Evolutionary conservation across 2,329 filamentous ascomycete genomes (phyloP).

Genomic region (Colletotrichum musae): DNA sequence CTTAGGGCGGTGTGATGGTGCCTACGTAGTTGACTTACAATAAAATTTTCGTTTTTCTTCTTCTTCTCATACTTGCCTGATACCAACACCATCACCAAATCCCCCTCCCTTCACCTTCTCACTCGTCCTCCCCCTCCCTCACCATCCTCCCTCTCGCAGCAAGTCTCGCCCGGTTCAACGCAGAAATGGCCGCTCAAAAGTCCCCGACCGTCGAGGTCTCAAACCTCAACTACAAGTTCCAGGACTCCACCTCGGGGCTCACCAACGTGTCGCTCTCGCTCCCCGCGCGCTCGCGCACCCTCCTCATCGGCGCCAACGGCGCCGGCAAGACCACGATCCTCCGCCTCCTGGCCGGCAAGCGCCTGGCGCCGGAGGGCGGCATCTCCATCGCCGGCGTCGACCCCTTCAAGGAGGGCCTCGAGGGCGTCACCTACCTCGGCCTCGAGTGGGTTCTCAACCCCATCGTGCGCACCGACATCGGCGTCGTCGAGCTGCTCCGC

Average conservation of each 20-base stretch:
- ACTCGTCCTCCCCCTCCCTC: background rate
- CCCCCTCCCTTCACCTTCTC: background rate
- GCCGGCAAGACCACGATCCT: slow-evolving; percentile 98
- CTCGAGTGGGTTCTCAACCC: slow-evolving; percentile 98
- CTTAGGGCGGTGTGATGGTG: slow-evolving; percentile 33
- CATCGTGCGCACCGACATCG: slow-evolving; percentile 95
- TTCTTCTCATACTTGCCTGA: background rate
- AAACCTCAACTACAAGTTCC: slow-evolving; percentile 89
- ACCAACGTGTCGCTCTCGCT: slow-evolving; percentile 81
- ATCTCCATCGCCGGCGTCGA: slow-evolving; percentile 88
- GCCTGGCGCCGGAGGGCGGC: slow-evolving; percentile 82
- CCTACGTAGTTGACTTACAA: background rate
- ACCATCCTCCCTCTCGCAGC: slow-evolving; percentile 5
- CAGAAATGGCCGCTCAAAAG: slow-evolving; percentile 48
- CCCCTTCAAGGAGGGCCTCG: slow-evolving; percentile 90
- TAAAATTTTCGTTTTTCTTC: background rate
- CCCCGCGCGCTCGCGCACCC: slow-evolving; percentile 86
- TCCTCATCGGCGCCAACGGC: slow-evolving; percentile 96
- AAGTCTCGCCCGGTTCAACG: background rate
- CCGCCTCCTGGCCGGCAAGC: slow-evolving; percentile 93
- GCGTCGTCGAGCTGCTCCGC: slow-evolving; percentile 85
- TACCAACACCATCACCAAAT: background rate
- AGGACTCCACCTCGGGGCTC: slow-evolving; percentile 86
- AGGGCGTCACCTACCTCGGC: slow-evolving; percentile 97
- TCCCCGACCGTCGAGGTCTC: slow-evolving; percentile 79